These are phyloP conservation scores for Vigna unguiculata DNA, from an alignment of 306 rosid genomes.

Conservation along the genomic window DNA sequence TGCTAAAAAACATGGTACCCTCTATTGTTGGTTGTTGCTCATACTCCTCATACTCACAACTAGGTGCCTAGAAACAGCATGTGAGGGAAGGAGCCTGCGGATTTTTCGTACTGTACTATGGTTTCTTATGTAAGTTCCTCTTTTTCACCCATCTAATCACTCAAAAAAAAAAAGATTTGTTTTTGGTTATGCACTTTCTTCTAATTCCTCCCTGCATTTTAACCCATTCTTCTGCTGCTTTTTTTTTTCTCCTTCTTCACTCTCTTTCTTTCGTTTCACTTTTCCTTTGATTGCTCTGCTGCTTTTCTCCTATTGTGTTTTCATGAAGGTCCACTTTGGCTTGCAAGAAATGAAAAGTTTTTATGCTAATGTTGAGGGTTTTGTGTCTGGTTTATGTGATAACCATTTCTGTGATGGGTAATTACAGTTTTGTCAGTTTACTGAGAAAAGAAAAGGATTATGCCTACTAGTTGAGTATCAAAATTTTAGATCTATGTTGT, in stretches of 20 bases:
- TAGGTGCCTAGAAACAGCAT: constrained; percentile 22
- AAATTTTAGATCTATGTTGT: constrained; percentile 45
- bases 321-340: constrained; percentile 38
- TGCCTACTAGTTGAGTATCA: constrained; percentile 5
- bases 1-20: constrained; percentile 41
- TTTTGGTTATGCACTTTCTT: constrained; percentile 34
- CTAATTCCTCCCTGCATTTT: constrained; percentile 42
- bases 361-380: constrained; percentile 29
- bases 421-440: constrained; percentile 21
- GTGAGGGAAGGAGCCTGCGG: constrained; percentile 36
- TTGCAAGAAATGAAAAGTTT: constrained; percentile 1
- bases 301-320: constrained; percentile 23
- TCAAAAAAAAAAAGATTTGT: constrained; percentile 10
- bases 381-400: not conserved
- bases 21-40: constrained; percentile 39
- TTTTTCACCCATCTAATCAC: constrained; percentile 41
- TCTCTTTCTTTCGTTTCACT: not conserved
- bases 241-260: not conserved
- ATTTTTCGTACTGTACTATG: constrained; percentile 43
- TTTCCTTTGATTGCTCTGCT: not conserved
- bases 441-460: not conserved
- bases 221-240: constrained; percentile 11
- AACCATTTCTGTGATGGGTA: constrained; percentile 15
- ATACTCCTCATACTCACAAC: constrained; percentile 37
- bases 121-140: constrained; percentile 44